Evolutionary conservation across 371 early-diverging fungal species (phyloP).

Genomic region (Mortierella sp.): DNA sequence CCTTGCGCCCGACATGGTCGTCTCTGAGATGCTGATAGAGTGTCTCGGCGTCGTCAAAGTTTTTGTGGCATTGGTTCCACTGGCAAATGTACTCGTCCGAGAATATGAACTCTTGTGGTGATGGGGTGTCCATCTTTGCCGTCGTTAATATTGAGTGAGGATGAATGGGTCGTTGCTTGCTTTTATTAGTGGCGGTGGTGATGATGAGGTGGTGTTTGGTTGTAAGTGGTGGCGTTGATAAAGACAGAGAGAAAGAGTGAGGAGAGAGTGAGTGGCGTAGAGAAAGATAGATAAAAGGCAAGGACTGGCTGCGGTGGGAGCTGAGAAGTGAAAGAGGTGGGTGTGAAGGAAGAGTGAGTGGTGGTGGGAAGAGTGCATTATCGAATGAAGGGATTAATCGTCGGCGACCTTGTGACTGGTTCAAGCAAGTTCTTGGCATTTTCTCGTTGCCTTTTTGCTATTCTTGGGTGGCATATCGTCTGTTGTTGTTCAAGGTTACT

Average conservation of each 20-base stretch:
- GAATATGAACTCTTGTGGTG: constrained; percentile 48
- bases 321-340: neutral
- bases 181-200: neutral
- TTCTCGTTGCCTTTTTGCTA: neutral
- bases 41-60: constrained; percentile 81
- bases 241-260: neutral
- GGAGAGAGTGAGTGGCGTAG: neutral
- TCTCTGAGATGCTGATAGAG: constrained; percentile 88
- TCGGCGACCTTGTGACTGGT: neutral
- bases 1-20: constrained; percentile 94
- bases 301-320: too few relatives aligned
- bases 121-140: constrained; percentile 23
- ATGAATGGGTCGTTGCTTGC: neutral
- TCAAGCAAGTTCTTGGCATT: neutral
- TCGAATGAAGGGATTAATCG: neutral
- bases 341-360: neutral
- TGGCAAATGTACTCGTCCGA: constrained; percentile 61
- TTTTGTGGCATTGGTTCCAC: constrained; percentile 65
- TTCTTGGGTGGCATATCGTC: neutral
- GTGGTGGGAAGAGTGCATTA: neutral
- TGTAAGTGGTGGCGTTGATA: neutral
- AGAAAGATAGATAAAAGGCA: neutral
- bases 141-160: constrained; percentile 7
- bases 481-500: too few relatives aligned
- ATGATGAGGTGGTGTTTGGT: neutral